Evolutionary conservation across 1,284 basidiomycete species (phyloP).

Genomic region (Microbotryomycetes sp.): DNA sequence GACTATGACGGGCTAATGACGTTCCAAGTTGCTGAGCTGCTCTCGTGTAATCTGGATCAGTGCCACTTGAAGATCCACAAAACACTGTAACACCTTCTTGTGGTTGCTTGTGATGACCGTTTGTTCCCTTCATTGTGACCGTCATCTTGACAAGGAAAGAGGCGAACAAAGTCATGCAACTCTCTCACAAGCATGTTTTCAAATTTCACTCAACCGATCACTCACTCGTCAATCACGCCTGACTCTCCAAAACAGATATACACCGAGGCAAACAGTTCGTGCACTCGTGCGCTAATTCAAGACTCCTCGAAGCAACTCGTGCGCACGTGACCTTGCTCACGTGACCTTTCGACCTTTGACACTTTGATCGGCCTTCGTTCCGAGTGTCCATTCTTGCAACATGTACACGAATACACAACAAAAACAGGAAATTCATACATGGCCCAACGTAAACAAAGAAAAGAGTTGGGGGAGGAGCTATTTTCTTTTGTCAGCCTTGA

Average conservation of each 20-base stretch:
- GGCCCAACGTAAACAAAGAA: not conserved
- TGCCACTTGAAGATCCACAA: conserved; percentile 40
- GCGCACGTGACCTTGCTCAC: not conserved
- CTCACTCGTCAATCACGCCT: no score
- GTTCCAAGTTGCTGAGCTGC: conserved; percentile 22
- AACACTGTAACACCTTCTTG: conserved; percentile 39
- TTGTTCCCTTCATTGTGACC: not conserved
- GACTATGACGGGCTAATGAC: conserved; percentile 6
- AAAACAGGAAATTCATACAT: not conserved
- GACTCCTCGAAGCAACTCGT: no score
- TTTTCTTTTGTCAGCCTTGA: conserved; percentile 7
- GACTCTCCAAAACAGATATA: no score
- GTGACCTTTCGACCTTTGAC: not conserved
- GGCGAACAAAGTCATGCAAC: no score
- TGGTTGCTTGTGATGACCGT: not conserved
- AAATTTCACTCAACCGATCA: no score
- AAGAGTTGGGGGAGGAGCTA: not conserved
- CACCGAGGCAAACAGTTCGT: not conserved
- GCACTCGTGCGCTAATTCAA: not conserved
- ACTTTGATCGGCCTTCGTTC: not conserved
- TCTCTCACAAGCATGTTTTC: no score
- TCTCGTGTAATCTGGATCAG: conserved; percentile 34
- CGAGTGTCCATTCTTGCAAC: not conserved
- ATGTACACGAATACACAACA: not conserved
- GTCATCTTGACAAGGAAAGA: no score